Evolutionary conservation across 352 stramenopile species (phyloP), one percentile per base, ranked within the genome.

Genomic region (Pythium biforme): DNA sequence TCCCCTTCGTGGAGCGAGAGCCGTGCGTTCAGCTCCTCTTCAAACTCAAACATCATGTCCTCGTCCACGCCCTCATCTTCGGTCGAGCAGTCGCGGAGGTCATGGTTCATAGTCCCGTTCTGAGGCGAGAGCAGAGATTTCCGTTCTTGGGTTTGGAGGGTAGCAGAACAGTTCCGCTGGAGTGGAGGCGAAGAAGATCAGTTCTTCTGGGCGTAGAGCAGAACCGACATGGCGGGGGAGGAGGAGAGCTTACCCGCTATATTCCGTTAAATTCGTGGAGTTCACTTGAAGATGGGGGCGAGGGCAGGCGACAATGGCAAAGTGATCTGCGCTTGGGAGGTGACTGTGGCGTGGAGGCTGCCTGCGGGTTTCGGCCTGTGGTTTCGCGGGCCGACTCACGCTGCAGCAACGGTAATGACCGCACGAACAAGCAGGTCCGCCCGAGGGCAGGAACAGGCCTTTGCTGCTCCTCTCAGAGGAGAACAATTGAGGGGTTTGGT

Each of bases 11-110:
- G 29, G 17, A 70, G 64, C 57, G 57, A 43, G 20, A 70, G 57
- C 23, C 57, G 56, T 40, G 56, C 25, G 33, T 48, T 54, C 2
- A 75, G 50, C 14, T 78, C 71, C 49, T 70, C 62, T 34, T 89
- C 82, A 45, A 91, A 89, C 40, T 77, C 49, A 62, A 91, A 91
- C 78, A 89, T 86, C 67, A 91, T 74, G 40, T 91, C 80, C 26
- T 89, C 75, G 20, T 89, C 75, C n/a, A 85, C 75, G 22, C 64
- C 55, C 9, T 72, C 58, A 20, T 76, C 66, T 49, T 74, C 73
- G 29, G 43, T 65, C 49, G 55, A 59, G 40, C 45, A 62, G 51
- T 67, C 54, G 40, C 58, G 59, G 26, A 45, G n/a, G 29, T 51
- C 71, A 61, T 63, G 22, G 57, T 60, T 77, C 70, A 77, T 77